These are phyloP conservation scores for Naganishia antarctica DNA, from an alignment of 768 basidiomycete genomes.

Conservation along the genomic window DNA sequence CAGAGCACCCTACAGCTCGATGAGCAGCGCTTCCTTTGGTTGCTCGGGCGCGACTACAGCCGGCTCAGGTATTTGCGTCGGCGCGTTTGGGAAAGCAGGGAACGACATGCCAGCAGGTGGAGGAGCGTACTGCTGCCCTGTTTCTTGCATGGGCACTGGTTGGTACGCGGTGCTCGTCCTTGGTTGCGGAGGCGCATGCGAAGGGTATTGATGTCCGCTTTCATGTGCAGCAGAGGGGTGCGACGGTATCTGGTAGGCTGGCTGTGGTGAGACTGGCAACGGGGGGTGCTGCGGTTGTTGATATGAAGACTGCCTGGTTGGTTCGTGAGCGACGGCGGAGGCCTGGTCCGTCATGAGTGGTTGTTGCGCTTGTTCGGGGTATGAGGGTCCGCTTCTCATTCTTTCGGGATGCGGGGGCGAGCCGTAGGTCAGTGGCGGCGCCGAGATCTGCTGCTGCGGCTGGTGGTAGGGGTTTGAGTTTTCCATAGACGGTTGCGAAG, in stretches of 20 bases:
- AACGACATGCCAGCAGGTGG: slow-evolving; percentile 25
- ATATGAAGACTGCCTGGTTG: slow-evolving; percentile 1
- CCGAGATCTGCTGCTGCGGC: slow-evolving; percentile 31
- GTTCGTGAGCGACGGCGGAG: slow-evolving; percentile 23
- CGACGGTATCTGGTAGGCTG: slow-evolving; percentile 29
- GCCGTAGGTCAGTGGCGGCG: slow-evolving; percentile 24
- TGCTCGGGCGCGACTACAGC: slow-evolving; percentile 34
- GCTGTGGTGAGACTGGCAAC: slow-evolving; percentile 14
- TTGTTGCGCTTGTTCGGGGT: slow-evolving; percentile 21
- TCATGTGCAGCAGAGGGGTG: not conserved
- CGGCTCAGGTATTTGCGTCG: slow-evolving; percentile 26
- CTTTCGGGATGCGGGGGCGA: slow-evolving; percentile 2
- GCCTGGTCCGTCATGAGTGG: slow-evolving; percentile 29
- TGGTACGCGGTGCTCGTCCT: not conserved
- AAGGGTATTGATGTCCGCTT: not conserved
- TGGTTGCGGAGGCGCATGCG: not conserved
- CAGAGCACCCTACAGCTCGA: slow-evolving; percentile 34
- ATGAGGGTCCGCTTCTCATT: slow-evolving; percentile 3
- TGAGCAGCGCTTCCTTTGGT: slow-evolving; percentile 44
- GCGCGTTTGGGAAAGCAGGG: slow-evolving; percentile 47
- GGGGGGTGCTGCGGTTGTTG: slow-evolving; percentile 31
- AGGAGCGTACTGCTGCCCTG: not conserved
- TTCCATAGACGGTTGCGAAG: slow-evolving; percentile 28
- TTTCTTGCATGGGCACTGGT: not conserved
- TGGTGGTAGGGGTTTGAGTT: slow-evolving; percentile 31